Evolutionary conservation across 257 asterid species (phyloP), one percentile per base, ranked within the genome.

Genomic region (Agastache rugosa): DNA sequence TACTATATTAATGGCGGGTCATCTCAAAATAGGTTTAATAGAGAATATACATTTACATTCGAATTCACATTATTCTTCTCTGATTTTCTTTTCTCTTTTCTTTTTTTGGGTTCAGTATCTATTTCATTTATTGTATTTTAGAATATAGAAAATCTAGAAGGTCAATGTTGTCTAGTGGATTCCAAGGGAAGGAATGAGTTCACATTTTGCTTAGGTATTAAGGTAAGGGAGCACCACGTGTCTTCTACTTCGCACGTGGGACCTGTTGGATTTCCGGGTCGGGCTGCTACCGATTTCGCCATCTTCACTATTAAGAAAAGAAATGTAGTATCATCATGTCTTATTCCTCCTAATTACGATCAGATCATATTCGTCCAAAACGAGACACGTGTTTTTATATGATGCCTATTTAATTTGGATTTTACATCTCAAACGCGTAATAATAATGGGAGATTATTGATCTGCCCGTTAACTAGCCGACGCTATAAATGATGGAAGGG

Each of bases 111-210:
- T 25, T 25, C 29, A 25, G 2, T 25, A 29, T 29, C 31, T 48
- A 12, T 8, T 45, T 12, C 6, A 45, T 55, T 22, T 55, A 55
- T 22, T 45, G 51, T 0, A 0, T 3, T 19, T 51, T 7, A 17
- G 27, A 19, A 19, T 20, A 54, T 11, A 25, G 5, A 25, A 63
- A 39, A 0, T 80, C 87, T 83, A 86, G 90, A 86, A 86, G 86
- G 90, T 79, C 71, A 63, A 3, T 41, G 69, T 61, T 41, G 14
- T 48, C 58, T 5, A 29, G 60, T 55, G 73, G 37, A 17, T 69
- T 71, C 70, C 6, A 31, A 59, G 63, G 45, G 77, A 69, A 64
- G 79, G 19, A 56, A 50, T 17, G 76, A 9, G 45, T 75, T 82
- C 83, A 77, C 79, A 71, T 34, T 31, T 47, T 70, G 75, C 83